Base-by-base conservation (phyloP, 148 eudicot genomes). In the Rhododendron mucronatum region DNA sequence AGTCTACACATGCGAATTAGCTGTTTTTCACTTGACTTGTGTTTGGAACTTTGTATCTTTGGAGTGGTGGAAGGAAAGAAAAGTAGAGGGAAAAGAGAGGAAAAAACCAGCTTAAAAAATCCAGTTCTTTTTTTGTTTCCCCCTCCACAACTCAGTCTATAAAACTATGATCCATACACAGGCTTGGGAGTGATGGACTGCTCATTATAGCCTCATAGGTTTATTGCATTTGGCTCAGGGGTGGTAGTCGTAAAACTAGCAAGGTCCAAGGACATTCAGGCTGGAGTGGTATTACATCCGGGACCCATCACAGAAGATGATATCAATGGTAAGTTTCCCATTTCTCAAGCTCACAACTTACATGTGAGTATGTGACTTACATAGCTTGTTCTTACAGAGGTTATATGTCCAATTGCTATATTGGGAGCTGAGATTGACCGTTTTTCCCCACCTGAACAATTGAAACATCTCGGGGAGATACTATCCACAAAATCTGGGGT, bases 231-330 rank as follows among this genome's bases (percentile, higher is more conserved):
- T 63, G 14, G 35, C 39, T 78, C 86, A 92, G 94, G 93, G 28
- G 81, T 87, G 86, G 91, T 87, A 8, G 93, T 85, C 23, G 89
- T 73, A 41, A 87, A 87, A 85, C 77, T 91, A 50, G 93, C 93
- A 71, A 87, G 86, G 77, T 79, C 80, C 45, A 89, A 86, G 23
- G 84, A 84, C 87, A 90, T 93, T 81, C 88, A 91, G 57, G 90
- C 93, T 76, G 95, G 81, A 85, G 91, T 93, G 39, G 44, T 86
- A 67, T 45, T 93, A 84, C 95, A 91, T 85, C 95, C 95, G 2
- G 90, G 89, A 39, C 86, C 65, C 21, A 80, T 90, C 16, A 86
- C 89, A 23, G 86, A 39, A 3, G 92, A 89, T 33, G 90, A 91
- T 78, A 92, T 91, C 61, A 90, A 89, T 14, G 91, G 93, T 92